Base-by-base conservation (phyloP, 306 rosid genomes). In the Castanea sativa region DNA sequence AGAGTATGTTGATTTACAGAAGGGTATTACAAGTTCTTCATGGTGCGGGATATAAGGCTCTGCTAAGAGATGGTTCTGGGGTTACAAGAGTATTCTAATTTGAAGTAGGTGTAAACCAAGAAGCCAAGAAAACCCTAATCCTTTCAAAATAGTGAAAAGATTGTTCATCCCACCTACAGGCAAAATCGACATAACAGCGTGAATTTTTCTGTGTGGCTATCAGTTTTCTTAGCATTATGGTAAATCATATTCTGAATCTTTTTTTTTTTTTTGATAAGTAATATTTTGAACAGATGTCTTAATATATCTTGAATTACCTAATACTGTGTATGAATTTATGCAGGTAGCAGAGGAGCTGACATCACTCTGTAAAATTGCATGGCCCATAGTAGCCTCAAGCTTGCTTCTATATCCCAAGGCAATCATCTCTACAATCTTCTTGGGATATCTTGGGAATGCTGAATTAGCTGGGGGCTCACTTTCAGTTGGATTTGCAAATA, bases 401-500 rank as follows among this genome's bases (percentile, higher is more conserved):
- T 14, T 67, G 71, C 45, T 67, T 67, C 32, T 67, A 67, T 67
- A 33, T 45, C 33, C 49, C 71, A 67, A 67, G 71, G 8, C 49
- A 15, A 33, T 65, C 49, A 19, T 67, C 71, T 67, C 71, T 8
- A 18, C n/a, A 45, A 9, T 67, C 49, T 67, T 67, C 51, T 67
- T 67, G 71, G 71, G 71, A 67, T 45, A 67, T 67, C 51, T 67
- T 67, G 71, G 71, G 71, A 8, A 33, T 12, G 19, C 49, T 67
- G 71, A 33, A 45, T 67, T 67, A 32, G 71, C 71, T 7, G 71
- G 71, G 71, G 71, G 25, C 14, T 67, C 51, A 3, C 71, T 67
- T 35, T 67, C 71, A 67, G 35, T 67, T 33, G 71, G 71, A 67
- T 67, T 67, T 67, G 71, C 71, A 4, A 67, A 67, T 67, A 67